A percentile compares a stretch with the other conserved stretches of the same genome.
Evolutionary conservation across 106 monocot species (phyloP).

Genomic region (Posidonia australis): DNA sequence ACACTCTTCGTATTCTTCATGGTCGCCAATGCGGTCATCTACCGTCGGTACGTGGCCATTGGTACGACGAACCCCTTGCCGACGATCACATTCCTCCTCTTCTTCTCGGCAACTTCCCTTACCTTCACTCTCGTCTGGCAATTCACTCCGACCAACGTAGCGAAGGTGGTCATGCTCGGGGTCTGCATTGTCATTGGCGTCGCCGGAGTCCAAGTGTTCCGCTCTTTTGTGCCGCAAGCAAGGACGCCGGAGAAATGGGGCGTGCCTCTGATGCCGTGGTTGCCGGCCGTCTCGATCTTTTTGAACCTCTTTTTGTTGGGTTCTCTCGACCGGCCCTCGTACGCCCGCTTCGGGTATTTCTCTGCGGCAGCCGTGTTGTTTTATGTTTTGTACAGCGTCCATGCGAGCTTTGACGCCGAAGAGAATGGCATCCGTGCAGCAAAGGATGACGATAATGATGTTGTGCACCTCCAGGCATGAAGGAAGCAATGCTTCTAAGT

Average conservation of each 20-base stretch:
- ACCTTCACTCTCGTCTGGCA: conserved; percentile 65
- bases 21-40: conserved; percentile 86
- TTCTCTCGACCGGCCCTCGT: conserved; percentile 60
- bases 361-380: conserved; percentile 37
- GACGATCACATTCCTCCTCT: conserved; percentile 49
- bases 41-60: conserved; percentile 59
- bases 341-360: conserved; percentile 56
- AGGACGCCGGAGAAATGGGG: conserved; percentile 83
- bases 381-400: conserved; percentile 75
- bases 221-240: conserved; percentile 32
- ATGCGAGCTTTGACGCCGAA: conserved; percentile 81
- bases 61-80: conserved; percentile 33
- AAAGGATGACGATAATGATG: conserved; percentile 1
- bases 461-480: too few relatives aligned
- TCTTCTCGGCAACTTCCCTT: conserved; percentile 38
- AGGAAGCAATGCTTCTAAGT: too few relatives aligned
- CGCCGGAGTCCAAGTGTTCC: conserved; percentile 31
- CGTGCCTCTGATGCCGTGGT: conserved; percentile 81
- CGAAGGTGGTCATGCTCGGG: conserved; percentile 26
- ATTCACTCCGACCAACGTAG: conserved; percentile 18
- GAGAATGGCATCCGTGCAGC: conserved; percentile 14
- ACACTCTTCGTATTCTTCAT: conserved; percentile 99
- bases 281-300: conserved; percentile 71
- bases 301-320: conserved; percentile 81
- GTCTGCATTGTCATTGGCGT: conserved; percentile 17